Evolutionary conservation across 129 eudicot genomes (phyloP).

Genomic region (Lonicera japonica): DNA sequence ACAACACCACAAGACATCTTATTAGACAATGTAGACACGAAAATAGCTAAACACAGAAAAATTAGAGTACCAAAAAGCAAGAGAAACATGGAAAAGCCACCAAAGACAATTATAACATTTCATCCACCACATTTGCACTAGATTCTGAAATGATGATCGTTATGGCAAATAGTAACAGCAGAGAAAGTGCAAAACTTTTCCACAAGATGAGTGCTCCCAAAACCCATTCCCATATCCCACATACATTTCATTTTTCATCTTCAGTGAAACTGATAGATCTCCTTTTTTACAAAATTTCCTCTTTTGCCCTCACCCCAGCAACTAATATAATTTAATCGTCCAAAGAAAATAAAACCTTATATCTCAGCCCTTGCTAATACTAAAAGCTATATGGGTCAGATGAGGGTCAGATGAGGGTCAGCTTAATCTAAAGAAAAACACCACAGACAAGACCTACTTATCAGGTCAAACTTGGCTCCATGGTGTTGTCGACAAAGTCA

Average conservation of each 20-base stretch:
- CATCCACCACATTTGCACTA: too few species aligned
- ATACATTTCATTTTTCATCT: conserved; percentile 1
- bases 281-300: conserved; percentile 13
- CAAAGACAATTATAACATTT: too few species aligned
- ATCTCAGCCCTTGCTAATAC: conserved; percentile 9
- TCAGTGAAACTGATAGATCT: conserved; percentile 6
- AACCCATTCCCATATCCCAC: background rate
- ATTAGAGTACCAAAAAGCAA: too few species aligned
- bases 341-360: background rate
- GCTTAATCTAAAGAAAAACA: conserved; percentile 16
- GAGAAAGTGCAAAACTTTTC: conserved; percentile 14
- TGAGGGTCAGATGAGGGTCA: conserved; percentile 27
- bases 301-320: conserved; percentile 3
- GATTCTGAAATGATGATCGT: too few species aligned
- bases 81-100: too few species aligned
- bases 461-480: background rate
- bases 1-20: too few species aligned
- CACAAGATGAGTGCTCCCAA: background rate
- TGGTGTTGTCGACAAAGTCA: background rate
- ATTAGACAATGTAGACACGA: too few species aligned
- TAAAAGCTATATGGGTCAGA: conserved; percentile 20
- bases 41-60: too few species aligned
- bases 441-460: background rate
- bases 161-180: too few species aligned
- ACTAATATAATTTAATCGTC: background rate